Conservation (phyloP, 2,329 filamentous ascomycete species). For the Triangularia setosa region DNA sequence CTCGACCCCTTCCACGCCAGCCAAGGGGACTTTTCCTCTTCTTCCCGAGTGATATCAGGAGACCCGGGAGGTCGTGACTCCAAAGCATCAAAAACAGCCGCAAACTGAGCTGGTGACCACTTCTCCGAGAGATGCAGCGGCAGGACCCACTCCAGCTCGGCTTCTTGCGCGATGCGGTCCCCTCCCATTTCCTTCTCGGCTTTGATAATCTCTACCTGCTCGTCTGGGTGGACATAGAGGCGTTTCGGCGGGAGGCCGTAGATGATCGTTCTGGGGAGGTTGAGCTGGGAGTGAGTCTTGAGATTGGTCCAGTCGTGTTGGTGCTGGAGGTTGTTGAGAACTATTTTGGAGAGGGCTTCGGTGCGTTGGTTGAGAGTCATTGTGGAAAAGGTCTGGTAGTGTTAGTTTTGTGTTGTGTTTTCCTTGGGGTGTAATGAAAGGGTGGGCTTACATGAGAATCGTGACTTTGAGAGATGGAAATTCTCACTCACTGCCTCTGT, state of each 20-base stretch:
- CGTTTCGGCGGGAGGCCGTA: conserved; percentile 69
- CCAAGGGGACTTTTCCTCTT: conserved; percentile 29
- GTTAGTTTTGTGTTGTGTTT: too few species aligned
- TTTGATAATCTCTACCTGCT: conserved; percentile 70
- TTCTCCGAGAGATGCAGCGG: conserved; percentile 70
- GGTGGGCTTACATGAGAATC: too few species aligned
- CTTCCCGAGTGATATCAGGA: conserved; percentile 16
- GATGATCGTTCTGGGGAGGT: conserved; percentile 59
- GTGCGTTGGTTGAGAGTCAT: conserved; percentile 23
- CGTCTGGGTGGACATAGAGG: conserved; percentile 76
- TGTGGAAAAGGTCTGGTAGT: not conserved
- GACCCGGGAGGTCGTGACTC: conserved; percentile 40
- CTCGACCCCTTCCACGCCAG: conserved; percentile 42
- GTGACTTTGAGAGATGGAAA: too few species aligned
- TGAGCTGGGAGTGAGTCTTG: conserved; percentile 46
- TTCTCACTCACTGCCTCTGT: too few species aligned
- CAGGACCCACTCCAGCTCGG: conserved; percentile 72
- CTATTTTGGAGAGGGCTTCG: conserved; percentile 50
- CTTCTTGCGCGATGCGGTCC: conserved; percentile 43
- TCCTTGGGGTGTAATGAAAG: too few species aligned
- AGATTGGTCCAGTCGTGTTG: conserved; percentile 73
- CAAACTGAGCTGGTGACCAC: conserved; percentile 64
- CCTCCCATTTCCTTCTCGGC: conserved; percentile 46
- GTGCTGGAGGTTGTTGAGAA: conserved; percentile 67
- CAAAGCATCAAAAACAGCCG: conserved; percentile 65